Percentiles rank a stretch among this genome's conserved stretches.
phyloP scores from a whole-genome alignment of 129 eudicot species.

The Flaveria linearis region DNA sequence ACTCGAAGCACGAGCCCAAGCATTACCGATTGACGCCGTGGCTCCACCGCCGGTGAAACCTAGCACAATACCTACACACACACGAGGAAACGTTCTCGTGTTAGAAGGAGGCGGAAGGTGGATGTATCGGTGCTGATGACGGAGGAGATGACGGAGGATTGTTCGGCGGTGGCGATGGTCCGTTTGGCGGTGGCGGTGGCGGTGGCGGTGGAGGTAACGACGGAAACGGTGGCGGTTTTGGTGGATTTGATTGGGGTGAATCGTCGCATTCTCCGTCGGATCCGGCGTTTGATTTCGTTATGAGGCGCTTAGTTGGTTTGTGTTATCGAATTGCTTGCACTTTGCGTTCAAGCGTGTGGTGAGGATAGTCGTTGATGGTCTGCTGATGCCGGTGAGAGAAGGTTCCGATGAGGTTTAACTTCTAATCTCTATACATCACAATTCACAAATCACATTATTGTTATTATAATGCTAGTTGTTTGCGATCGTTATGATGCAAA shows the following conservation, averaged over 20 bases:
- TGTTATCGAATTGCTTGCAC: constrained; percentile 42
- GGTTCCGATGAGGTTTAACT: constrained; percentile 26
- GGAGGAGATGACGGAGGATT: constrained; percentile 27
- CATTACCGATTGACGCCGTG: constrained; percentile 39
- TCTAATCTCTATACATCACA: background rate
- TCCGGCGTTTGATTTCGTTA: constrained; percentile 53
- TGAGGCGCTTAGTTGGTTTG: constrained; percentile 44
- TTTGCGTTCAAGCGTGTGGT: constrained; percentile 44
- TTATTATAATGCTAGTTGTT: constrained; percentile 16
- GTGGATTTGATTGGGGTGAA: constrained; percentile 39
- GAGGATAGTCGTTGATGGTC: constrained; percentile 35
- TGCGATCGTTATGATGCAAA: constrained; percentile 18
- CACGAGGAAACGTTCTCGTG: constrained; percentile 32
- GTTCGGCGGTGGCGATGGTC: constrained; percentile 35
- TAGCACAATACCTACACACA: constrained; percentile 28
- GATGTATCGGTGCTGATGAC: constrained; percentile 21
- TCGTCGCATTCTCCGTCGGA: constrained; percentile 37
- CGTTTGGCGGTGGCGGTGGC: constrained; percentile 22
- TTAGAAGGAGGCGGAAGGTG: constrained; percentile 21
- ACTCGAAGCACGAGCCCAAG: constrained; percentile 22
- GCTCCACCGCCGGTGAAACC: constrained; percentile 45
- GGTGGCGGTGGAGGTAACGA: constrained; percentile 15
- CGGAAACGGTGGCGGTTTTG: constrained; percentile 17
- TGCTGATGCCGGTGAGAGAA: constrained; percentile 34
- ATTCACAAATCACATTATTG: constrained; percentile 12